These are phyloP conservation scores for Eragrostis tef DNA, from an alignment of 202 grass and related monocot species.

Conservation along the genomic window DNA sequence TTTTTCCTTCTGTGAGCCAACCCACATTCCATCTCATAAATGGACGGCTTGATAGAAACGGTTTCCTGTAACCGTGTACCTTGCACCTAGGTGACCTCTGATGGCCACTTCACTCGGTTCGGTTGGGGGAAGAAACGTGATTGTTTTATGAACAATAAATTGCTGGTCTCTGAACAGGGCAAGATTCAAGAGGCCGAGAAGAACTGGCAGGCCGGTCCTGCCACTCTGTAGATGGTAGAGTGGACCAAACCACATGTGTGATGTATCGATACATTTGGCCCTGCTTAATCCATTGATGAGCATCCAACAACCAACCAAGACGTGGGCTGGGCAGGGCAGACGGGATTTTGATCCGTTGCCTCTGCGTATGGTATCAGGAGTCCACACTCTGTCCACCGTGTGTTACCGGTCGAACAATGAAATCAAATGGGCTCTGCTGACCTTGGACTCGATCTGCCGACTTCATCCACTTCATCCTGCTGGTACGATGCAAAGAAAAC, in stretches of 20 bases:
- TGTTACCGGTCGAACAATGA: too few species aligned
- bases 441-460: too few species aligned
- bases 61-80: neutral
- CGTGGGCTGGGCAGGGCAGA: neutral
- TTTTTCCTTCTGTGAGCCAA: neutral
- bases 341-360: neutral
- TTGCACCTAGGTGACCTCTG: neutral
- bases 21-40: neutral
- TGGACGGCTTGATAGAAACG: neutral
- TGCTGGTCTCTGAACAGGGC: neutral
- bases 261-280: neutral
- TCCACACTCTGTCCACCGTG: neutral
- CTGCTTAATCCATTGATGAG: conserved; percentile 12
- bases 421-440: too few species aligned
- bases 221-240: neutral
- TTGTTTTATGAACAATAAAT: neutral
- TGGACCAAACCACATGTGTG: neutral
- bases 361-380: neutral
- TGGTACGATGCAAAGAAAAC: neutral
- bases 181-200: conserved; percentile 22
- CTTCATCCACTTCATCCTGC: neutral
- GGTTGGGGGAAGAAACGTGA: too few species aligned
- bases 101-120: neutral
- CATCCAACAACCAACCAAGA: neutral
- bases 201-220: neutral